A percentile compares a stretch with the other conserved stretches of the same genome.
phyloP scores from a whole-genome alignment of 202 grass and related monocot species.

The Dendrocalamus latiflorus region DNA sequence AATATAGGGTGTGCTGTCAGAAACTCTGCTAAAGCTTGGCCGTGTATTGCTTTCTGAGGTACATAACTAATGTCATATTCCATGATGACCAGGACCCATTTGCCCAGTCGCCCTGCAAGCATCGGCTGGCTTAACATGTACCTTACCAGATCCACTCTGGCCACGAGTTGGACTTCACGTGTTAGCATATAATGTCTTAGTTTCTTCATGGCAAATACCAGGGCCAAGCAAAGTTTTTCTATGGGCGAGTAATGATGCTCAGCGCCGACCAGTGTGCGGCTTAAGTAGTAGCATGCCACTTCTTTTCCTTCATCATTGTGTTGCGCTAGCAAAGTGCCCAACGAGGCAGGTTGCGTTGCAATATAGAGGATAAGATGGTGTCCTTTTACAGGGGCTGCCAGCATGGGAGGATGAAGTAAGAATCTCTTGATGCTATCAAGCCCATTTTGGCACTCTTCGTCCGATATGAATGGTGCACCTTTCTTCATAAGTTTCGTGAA shows the following conservation, averaged over 20 bases:
- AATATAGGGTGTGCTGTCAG: neutral
- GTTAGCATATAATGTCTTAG: too few species aligned
- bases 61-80: slow-evolving; percentile 4
- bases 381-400: neutral
- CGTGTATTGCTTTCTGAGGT: neutral
- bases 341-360: neutral
- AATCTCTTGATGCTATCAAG: neutral
- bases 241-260: neutral
- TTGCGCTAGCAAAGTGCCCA: neutral
- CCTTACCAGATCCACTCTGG: neutral
- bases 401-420: neutral
- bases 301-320: slow-evolving; percentile 20
- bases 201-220: neutral
- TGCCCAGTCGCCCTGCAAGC: neutral
- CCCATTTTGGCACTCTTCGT: neutral
- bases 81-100: neutral
- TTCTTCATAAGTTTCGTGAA: slow-evolving; percentile 4
- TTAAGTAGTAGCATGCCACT: neutral
- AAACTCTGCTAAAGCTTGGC: neutral
- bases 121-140: neutral
- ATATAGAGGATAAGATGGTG: neutral
- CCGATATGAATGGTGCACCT: neutral
- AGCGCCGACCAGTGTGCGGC: neutral
- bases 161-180: neutral
- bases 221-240: neutral